Base-by-base conservation (phyloP, 2,329 filamentous ascomycete genomes). In the Cordyceps tenuipes region DNA sequence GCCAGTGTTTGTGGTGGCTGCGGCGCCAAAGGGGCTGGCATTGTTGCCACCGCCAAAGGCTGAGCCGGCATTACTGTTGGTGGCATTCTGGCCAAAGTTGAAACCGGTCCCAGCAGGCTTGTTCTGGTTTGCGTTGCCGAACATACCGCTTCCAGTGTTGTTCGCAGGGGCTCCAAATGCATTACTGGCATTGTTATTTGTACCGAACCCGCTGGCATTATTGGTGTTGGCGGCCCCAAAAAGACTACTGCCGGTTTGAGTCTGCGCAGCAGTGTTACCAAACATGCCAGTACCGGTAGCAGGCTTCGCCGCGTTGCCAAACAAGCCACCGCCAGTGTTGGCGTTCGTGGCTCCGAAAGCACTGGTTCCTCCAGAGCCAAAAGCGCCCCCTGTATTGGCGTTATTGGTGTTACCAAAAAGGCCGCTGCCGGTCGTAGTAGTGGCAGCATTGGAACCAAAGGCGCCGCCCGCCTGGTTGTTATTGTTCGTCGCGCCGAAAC, bases 361-460 rank as follows among this genome's bases (percentile, higher is more conserved):
- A 23, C 26, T 23, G 29, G 62, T 23, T 50, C 62, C 62, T 12
- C 62, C 65, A 34, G 68, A 67, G 26, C 61, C 64, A 15, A 58
- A 58, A 36, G 61, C 58, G 8, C 60, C 43, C 29, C 62, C 68
- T 31, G 70, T 69, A 44, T 69, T 72, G 66, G 65, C 57, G 65
- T 66, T 63, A 61, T 66, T 72, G 47, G 64, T 71, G 52, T 65
- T 68, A 12, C 71, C 75, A 58, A 79, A 79, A 13, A 77, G 57
- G 21, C 73, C 72, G 23, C 71, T 68, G 29, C 69, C 64, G 9
- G 74, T 65, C 41, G 69, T 72, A 23, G 26, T 53, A 43, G 26
- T 48, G 5, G 48, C 48, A 34, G 67, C 68, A 59, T 72, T 74
- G 44, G 74, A 82, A 65, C 85, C 85, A 12, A 75, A 77, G 63